phyloP scores from a whole-genome alignment of 176 grass and related monocot genomes.

The Bonia amplexicaulis region DNA sequence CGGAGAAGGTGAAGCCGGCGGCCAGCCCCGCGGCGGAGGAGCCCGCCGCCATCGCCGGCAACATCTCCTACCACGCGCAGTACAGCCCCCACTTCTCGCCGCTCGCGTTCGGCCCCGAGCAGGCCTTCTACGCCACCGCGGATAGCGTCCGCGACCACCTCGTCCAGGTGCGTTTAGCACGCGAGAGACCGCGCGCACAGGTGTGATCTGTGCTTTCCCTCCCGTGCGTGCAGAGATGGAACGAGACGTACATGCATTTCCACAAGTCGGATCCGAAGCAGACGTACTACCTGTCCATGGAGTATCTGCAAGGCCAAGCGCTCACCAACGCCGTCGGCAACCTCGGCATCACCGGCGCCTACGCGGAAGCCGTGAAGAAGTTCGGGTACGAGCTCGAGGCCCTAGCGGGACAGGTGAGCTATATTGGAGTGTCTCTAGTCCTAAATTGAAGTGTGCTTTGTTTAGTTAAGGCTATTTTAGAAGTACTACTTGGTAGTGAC shows the following conservation, averaged over 20 bases:
- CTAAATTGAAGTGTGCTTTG: slow-evolving; percentile 20
- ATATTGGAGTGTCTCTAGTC: not conserved
- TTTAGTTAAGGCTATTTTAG: not conserved
- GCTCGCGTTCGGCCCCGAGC: slow-evolving; percentile 72
- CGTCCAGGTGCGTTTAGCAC: slow-evolving; percentile 46
- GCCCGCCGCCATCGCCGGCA: slow-evolving; percentile 63
- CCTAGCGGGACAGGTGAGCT: slow-evolving; percentile 62
- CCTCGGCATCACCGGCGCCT: slow-evolving; percentile 75
- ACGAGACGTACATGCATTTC: slow-evolving; percentile 88
- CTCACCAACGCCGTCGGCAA: slow-evolving; percentile 96
- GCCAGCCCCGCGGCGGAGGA: slow-evolving; percentile 64
- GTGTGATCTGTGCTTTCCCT: slow-evolving; percentile 12
- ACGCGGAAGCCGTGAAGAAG: slow-evolving; percentile 87
- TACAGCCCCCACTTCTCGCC: slow-evolving; percentile 86
- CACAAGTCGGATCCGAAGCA: slow-evolving; percentile 95
- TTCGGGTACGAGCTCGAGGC: slow-evolving; percentile 91
- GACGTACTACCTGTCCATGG: slow-evolving; percentile 99
- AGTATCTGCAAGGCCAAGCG: slow-evolving; percentile 94
- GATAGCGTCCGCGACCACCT: slow-evolving; percentile 87
- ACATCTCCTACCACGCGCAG: slow-evolving; percentile 71
- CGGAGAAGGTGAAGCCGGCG: slow-evolving; percentile 52
- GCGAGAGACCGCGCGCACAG: not conserved
- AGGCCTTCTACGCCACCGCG: slow-evolving; percentile 86
- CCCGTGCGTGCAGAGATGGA: slow-evolving; percentile 67
- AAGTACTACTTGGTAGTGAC: slow-evolving; percentile 1